Evolutionary conservation across 108 stramenopile species (phyloP), one percentile per base, ranked within the genome.

Genomic region (Cylindrotheca closterium): DNA sequence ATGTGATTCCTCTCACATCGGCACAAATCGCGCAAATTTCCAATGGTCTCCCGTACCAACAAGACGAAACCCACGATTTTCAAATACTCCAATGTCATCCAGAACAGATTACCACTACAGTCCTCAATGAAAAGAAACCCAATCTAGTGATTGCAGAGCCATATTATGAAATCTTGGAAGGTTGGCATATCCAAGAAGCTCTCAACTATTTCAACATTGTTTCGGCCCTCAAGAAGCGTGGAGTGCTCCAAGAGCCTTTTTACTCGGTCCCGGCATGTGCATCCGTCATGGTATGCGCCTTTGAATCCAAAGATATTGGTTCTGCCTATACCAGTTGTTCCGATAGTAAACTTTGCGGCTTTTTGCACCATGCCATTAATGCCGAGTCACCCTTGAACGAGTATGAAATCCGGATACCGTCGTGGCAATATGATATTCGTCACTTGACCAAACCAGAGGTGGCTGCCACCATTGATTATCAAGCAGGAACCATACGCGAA

Each of bases 111-210:
- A 56, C 58, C 8, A 46, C 12, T 12, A 29, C n/a, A n/a, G 15
- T 46, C 4, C 45, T 63, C 4, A 0, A 21, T n/a, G 47, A 4
- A 4, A 29, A 0, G 3, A 52, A 56, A 18, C 74, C 78, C 0
- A 69, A 86, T 32, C 65, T 93, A 30, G 81, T 93, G 2, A 68
- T 87, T 8, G 88, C 80, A 4, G 92, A 93, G 51, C 91, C 91
- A 18, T 90, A 89, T 60, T 93, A 85, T 58, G 81, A 88, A 71
- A 68, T 84, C 29, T 55, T 81, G 55, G 82, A 87, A 57, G 88
- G 85, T n/a, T 91, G 87, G 87, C 79, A 79, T 53, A 51, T 90
- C 22, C 77, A 85, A 52, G 85, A 85, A 70, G 89, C 89, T 4
- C 51, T 90, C 15, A 88, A 93, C 37, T 91, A 75, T 66, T 86